Percentiles rank a stretch among this genome's conserved stretches.
These are phyloP conservation scores for Magnaporthales sp. DNA, from an alignment of 2,329 filamentous ascomycete species.

Conservation along the genomic window DNA sequence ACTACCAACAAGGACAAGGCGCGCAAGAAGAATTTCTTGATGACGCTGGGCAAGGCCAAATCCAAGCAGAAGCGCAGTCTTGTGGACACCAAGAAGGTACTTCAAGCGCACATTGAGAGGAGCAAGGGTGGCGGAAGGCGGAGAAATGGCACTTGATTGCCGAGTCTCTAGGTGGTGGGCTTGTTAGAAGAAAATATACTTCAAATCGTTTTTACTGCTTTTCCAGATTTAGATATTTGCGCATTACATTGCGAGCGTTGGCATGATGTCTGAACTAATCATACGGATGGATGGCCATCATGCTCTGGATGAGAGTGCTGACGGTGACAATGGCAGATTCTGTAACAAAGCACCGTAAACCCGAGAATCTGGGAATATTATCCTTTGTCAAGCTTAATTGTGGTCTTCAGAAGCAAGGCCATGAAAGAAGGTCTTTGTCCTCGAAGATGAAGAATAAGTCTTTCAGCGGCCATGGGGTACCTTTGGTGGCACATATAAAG, in stretches of 20 bases:
- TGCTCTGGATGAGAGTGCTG: not conserved
- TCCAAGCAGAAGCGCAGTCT: constrained; percentile 91
- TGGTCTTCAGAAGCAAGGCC: not conserved
- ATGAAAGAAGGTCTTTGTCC: not conserved
- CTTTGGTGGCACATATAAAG: not conserved
- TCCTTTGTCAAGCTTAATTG: not conserved
- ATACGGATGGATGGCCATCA: not conserved
- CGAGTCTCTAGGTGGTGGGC: not conserved
- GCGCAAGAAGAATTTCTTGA: constrained; percentile 95
- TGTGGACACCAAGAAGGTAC: constrained; percentile 70
- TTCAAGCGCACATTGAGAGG: constrained; percentile 74
- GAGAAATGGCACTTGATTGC: constrained; percentile 47
- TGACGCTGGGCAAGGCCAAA: constrained; percentile 96
- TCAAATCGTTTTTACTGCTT: not conserved
- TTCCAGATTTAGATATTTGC: not conserved
- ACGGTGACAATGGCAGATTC: not conserved
- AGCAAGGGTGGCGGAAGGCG: constrained; percentile 77
- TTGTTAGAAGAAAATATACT: not conserved
- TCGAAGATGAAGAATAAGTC: no score
- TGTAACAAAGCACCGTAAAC: not conserved
- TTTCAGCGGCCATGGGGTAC: no score
- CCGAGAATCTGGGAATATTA: not conserved
- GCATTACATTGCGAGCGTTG: not conserved
- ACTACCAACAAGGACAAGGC: constrained; percentile 97
- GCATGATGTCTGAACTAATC: not conserved